Percentiles rank a stretch among this genome's conserved stretches.
Conservation (phyloP, 202 grass and related monocot genomes). For the Zizania palustris region DNA sequence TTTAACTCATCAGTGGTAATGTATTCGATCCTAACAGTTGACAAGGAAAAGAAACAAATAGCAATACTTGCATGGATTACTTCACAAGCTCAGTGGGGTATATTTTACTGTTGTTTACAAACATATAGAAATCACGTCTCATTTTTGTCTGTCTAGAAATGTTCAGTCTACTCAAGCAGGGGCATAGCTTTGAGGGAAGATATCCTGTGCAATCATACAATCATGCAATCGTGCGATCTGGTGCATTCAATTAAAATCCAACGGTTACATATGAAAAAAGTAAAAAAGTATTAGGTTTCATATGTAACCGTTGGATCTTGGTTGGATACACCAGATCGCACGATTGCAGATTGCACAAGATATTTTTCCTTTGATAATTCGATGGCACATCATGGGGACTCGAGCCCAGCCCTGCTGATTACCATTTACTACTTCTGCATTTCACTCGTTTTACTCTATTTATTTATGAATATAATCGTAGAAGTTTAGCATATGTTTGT, state of each 20-base stretch:
- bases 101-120: background rate
- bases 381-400: background rate
- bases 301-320: no score
- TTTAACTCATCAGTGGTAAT: no score
- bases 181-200: no score
- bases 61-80: constrained; percentile 1
- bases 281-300: no score
- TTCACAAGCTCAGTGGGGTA: background rate
- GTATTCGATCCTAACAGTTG: background rate
- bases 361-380: no score
- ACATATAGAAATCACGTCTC: background rate
- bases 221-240: no score
- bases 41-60: constrained; percentile 18
- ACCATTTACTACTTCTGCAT: background rate
- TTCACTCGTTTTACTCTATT: background rate
- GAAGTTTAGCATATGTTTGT: background rate
- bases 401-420: background rate
- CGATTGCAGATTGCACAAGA: no score
- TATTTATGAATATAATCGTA: background rate
- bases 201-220: no score
- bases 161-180: background rate
- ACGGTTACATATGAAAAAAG: no score
- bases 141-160: constrained; percentile 23
- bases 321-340: no score
- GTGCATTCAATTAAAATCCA: no score